phyloP scores from a whole-genome alignment of 2,329 filamentous ascomycete species.

The Talaromyces verruculosus region DNA sequence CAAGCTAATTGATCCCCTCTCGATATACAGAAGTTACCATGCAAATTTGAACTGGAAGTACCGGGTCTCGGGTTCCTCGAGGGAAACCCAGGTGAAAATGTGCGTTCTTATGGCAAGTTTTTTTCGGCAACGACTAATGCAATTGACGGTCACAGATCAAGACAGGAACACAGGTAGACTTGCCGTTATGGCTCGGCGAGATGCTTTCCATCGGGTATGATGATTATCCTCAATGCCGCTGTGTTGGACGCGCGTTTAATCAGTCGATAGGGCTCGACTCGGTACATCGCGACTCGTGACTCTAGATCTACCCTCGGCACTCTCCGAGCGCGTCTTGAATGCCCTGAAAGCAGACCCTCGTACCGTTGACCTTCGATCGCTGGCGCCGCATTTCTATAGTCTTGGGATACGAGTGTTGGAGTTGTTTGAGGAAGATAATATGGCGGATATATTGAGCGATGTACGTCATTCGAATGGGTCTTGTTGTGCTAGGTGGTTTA shows the following conservation, averaged over 20 bases:
- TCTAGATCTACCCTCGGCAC: slow-evolving; percentile 75
- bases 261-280: slow-evolving; percentile 38
- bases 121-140: no score
- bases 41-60: slow-evolving; percentile 88
- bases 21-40: slow-evolving; percentile 78
- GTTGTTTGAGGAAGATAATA: slow-evolving; percentile 84
- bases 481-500: neutral
- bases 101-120: no score
- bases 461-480: slow-evolving; percentile 29
- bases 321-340: slow-evolving; percentile 78
- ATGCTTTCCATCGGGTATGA: slow-evolving; percentile 65
- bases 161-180: slow-evolving; percentile 72
- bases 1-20: slow-evolving; percentile 1
- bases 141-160: slow-evolving; percentile 61
- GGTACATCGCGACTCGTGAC: slow-evolving; percentile 64
- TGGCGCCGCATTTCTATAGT: slow-evolving; percentile 84
- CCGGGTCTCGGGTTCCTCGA: slow-evolving; percentile 86
- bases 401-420: slow-evolving; percentile 84
- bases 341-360: slow-evolving; percentile 88
- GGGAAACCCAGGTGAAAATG: slow-evolving; percentile 68
- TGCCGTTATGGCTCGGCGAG: slow-evolving; percentile 92
- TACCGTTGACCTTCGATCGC: slow-evolving; percentile 77
- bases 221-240: neutral
- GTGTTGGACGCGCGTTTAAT: neutral
- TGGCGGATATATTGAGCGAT: slow-evolving; percentile 66